Conservation (phyloP, 306 rosid species). For the Sindora glabra region DNA sequence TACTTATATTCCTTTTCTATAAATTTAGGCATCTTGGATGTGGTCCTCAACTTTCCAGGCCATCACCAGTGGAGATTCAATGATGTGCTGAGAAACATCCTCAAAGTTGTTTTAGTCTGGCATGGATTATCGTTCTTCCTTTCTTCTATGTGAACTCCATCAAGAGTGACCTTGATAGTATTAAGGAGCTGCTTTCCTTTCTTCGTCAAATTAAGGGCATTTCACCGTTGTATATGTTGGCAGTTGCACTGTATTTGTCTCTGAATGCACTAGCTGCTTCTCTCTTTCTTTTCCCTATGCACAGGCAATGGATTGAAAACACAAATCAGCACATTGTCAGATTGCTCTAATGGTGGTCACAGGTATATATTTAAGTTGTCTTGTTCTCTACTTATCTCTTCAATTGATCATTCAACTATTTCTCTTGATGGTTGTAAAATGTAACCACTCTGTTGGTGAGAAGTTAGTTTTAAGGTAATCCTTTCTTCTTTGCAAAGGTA, state of each 20-base stretch:
- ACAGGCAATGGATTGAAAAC: slow-evolving; percentile 97
- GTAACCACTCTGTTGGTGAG: no score
- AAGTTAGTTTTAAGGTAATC: slow-evolving; percentile 1
- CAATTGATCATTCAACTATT: slow-evolving; percentile 9
- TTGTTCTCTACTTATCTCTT: slow-evolving; percentile 1
- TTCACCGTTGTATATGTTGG: slow-evolving; percentile 65
- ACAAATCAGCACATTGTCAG: slow-evolving; percentile 90
- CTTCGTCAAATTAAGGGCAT: slow-evolving; percentile 40
- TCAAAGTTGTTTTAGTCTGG: slow-evolving; percentile 71
- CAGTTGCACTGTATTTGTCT: slow-evolving; percentile 68
- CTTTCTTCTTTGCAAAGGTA: not conserved
- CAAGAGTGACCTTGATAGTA: slow-evolving; percentile 17
- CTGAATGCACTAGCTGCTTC: slow-evolving; percentile 68
- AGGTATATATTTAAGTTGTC: slow-evolving; percentile 48
- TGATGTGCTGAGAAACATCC: slow-evolving; percentile 62
- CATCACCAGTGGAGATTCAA: slow-evolving; percentile 78
- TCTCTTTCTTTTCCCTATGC: slow-evolving; percentile 85
- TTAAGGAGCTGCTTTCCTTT: slow-evolving; percentile 46
- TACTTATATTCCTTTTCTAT: slow-evolving; percentile 9
- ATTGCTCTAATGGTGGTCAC: slow-evolving; percentile 96
- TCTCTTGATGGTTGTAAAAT: not conserved
- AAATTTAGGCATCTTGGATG: slow-evolving; percentile 69
- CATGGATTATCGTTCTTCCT: slow-evolving; percentile 79
- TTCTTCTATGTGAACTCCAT: slow-evolving; percentile 57
- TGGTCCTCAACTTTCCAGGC: slow-evolving; percentile 79